Evolutionary conservation across 1,284 basidiomycete genomes (phyloP), one percentile per base, ranked within the genome.

Genomic region (Pholiota adiposa): DNA sequence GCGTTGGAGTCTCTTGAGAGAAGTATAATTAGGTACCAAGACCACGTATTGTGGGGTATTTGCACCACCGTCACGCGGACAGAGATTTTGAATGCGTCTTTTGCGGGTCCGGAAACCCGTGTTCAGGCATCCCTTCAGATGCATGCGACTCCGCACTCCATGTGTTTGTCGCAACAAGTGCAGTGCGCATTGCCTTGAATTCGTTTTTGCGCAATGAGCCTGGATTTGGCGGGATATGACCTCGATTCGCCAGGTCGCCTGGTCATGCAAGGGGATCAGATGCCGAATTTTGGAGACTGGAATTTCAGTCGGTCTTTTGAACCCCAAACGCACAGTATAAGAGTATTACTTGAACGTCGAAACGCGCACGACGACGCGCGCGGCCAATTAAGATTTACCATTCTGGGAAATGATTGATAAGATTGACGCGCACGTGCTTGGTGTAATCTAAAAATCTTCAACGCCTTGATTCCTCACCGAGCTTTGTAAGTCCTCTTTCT

Each of bases 401-500:
- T 52, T 54, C 56, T 43, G 4, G 52, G 63, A 51, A 63, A 41
- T 63, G 61, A 61, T 63, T 60, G 61, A 65, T 61, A 60, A 63
- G 59, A 59, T 56, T 51, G 19, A 33, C 31, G 29, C 50, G 27
- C 61, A 65, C 61, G 61, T 65, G 59, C 53, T 8, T 44, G 55
- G 31, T 41, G 54, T 29, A 41, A 41, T 59, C 54, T 50, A 21
- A 40, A 59, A 63, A 63, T 57, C 50, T 57, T 63, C 52, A 16
- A 21, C 29, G 25, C 19, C 8, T 52, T 44, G 33, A 49, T 36
- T 58, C 19, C 43, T 25, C 53, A 38, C 44, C 51, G 36, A 19
- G n/a, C 51, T 52, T 18, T 53, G 43, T 46, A 50, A 41, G n/a
- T 51, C 27, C 46, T 48, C 27, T 16, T 36, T 36, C 29, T 19